Evolutionary conservation across 768 basidiomycete species (phyloP).

Genomic region (Daedalea quercina): DNA sequence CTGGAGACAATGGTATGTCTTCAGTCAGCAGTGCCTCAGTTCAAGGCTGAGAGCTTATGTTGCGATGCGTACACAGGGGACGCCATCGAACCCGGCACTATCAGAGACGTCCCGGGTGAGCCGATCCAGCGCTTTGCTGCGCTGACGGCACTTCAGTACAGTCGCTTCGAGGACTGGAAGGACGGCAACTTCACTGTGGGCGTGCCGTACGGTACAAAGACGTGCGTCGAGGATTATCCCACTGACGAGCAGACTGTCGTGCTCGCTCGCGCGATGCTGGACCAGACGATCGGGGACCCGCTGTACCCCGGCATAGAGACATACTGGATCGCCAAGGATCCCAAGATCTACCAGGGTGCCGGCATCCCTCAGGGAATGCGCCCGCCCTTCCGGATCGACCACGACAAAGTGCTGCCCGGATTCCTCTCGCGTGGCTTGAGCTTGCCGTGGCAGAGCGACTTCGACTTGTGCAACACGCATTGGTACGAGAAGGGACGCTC

Average conservation of each 20-base stretch:
- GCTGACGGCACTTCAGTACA: conserved; percentile 26
- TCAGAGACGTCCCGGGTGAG: background rate
- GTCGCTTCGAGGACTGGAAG: conserved; percentile 23
- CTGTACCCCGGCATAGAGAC: conserved; percentile 30
- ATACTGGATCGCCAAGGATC: conserved; percentile 25
- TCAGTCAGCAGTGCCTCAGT: background rate
- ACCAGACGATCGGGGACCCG: conserved; percentile 25
- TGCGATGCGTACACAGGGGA: conserved; percentile 4
- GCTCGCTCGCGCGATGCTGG: conserved; percentile 24
- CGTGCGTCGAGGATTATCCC: conserved; percentile 16
- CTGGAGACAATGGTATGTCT: conserved; percentile 21
- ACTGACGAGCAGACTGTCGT: conserved; percentile 16
- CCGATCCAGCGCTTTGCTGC: conserved; percentile 17
- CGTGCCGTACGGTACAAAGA: background rate
- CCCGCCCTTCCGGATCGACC: conserved; percentile 22
- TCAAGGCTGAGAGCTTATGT: no score
- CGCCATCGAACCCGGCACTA: conserved; percentile 11
- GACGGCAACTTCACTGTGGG: conserved; percentile 18
- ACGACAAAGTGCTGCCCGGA: conserved; percentile 19
- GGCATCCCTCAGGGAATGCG: conserved; percentile 1
- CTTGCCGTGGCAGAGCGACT: conserved; percentile 32
- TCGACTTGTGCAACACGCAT: conserved; percentile 24
- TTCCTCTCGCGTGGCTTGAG: conserved; percentile 25
- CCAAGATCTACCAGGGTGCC: conserved; percentile 14
- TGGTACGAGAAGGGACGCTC: conserved; percentile 15